Evolutionary conservation across 805 yeast species (phyloP).

Genomic region (Lachancea thermotolerans): DNA sequence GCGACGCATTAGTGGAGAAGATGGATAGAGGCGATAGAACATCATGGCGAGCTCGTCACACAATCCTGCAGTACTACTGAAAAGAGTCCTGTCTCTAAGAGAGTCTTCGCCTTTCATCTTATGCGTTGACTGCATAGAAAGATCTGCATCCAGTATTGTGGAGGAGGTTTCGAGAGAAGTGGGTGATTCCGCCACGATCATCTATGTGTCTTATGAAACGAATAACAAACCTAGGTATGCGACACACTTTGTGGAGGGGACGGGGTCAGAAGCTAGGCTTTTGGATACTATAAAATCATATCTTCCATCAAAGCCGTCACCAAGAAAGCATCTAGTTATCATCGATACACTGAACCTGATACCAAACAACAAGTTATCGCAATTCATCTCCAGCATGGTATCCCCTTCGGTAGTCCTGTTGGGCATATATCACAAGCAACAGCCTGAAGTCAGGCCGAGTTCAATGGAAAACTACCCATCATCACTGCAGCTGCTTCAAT

Average conservation of each 20-base stretch:
- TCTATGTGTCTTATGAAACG: conserved; percentile 68
- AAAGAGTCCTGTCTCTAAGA: conserved; percentile 58
- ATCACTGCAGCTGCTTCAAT: conserved; percentile 45
- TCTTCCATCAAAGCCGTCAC: conserved; percentile 14
- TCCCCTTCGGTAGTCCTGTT: conserved; percentile 40
- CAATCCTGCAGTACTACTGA: conserved; percentile 50
- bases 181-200: conserved; percentile 32
- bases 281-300: conserved; percentile 17
- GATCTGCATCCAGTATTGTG: conserved; percentile 53
- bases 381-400: conserved; percentile 44
- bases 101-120: conserved; percentile 72
- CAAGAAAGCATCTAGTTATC: conserved; percentile 40
- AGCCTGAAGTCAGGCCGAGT: conserved; percentile 31
- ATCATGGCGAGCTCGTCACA: conserved; percentile 33
- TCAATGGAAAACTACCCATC: conserved; percentile 45
- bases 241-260: conserved; percentile 43
- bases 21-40: too few relatives aligned
- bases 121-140: conserved; percentile 61
- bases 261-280: conserved; percentile 15
- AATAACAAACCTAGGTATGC: conserved; percentile 44
- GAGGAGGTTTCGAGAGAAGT: conserved; percentile 48
- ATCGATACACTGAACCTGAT: conserved; percentile 67
- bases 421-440: conserved; percentile 42
- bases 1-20: too few relatives aligned
- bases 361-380: conserved; percentile 38